Base-by-base conservation (phyloP, 352 stramenopile genomes). In the Aphanomyces euteiches region DNA sequence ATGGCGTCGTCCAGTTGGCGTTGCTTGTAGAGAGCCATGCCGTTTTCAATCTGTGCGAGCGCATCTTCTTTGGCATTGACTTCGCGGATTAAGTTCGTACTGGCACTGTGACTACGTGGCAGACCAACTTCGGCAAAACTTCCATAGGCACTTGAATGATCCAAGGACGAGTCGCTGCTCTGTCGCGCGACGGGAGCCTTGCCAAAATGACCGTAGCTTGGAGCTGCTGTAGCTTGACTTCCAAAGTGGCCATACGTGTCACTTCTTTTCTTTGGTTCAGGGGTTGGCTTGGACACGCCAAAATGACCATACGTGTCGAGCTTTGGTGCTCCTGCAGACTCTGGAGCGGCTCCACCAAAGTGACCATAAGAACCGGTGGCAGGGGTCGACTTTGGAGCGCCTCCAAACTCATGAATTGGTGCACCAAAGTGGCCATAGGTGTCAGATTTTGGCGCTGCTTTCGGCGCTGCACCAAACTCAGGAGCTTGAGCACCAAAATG, bases 1-100 rank as follows among this genome's bases (percentile, higher is more conserved):
- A 92, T 61, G 3, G 84, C 86, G 12, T 88, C 79, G 58, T 91
- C 79, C 37, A 91, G 56, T 12, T 74, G 75, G 36, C 89, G 85
- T 59, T 88, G 74, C 56, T 89, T 87, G 76, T 90, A 93, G 67
- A 83, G 83, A 36, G 81, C 74, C 85, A 93, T 93, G 5, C 85
- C 85, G 8, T 80, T 74, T 54, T 93, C 89, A 15, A 92, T 75
- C 47, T 92, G 81, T 8, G 89, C 76, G 13, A 93, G 59, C 3
- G 85, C 64, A 4, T 70, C 43, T 6, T 19, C 47, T 15, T 61
- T 56, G 5, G 17, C 54, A 43, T 61, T 12, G 15, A 61, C 17
- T 19, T 40, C 10, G 15, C 34, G 37, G 1, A n/a, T n/a, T n/a
- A 10, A 13, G 15, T 12, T 15, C n/a, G 39, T 37, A 37, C 54